These are phyloP conservation scores for Alternaria atra DNA, from an alignment of 2,329 filamentous ascomycete species.

Conservation along the genomic window DNA sequence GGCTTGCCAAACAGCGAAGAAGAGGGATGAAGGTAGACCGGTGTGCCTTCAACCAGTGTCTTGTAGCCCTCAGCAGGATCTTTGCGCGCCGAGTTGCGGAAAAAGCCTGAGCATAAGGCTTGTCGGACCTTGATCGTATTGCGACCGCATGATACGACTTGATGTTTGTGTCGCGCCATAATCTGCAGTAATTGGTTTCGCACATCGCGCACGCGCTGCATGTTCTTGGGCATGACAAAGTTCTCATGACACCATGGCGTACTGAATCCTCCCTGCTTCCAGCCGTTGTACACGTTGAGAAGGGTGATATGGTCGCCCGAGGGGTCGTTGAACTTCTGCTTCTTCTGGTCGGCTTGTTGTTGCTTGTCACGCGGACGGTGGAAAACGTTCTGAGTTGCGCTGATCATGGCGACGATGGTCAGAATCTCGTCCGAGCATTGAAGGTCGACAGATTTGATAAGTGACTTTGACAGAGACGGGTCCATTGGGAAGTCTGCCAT, in stretches of 20 bases:
- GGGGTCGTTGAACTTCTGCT: slow-evolving; percentile 95
- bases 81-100: slow-evolving; percentile 93
- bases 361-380: slow-evolving; percentile 98
- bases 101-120: slow-evolving; percentile 91
- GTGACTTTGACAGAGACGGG: slow-evolving; percentile 85
- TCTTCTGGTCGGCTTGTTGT: slow-evolving; percentile 94
- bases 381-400: slow-evolving; percentile 80
- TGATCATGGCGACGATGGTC: slow-evolving; percentile 80
- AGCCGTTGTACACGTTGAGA: slow-evolving; percentile 96
- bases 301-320: slow-evolving; percentile 93
- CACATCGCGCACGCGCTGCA: slow-evolving; percentile 90
- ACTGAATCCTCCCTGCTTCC: slow-evolving; percentile 84
- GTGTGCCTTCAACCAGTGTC: slow-evolving; percentile 93
- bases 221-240: slow-evolving; percentile 91
- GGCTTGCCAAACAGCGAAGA: slow-evolving; percentile 95
- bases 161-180: slow-evolving; percentile 89
- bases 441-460: slow-evolving; percentile 87
- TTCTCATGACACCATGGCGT: slow-evolving; percentile 97
- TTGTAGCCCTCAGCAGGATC: slow-evolving; percentile 98
- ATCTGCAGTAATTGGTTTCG: slow-evolving; percentile 91
- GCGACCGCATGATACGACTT: slow-evolving; percentile 82
- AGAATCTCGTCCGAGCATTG: slow-evolving; percentile 93
- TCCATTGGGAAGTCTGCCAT: slow-evolving; percentile 99
- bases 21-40: slow-evolving; percentile 92
- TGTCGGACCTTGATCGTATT: slow-evolving; percentile 88